Base-by-base conservation (phyloP, 345 rosid species). In the Turnera subulata region DNA sequence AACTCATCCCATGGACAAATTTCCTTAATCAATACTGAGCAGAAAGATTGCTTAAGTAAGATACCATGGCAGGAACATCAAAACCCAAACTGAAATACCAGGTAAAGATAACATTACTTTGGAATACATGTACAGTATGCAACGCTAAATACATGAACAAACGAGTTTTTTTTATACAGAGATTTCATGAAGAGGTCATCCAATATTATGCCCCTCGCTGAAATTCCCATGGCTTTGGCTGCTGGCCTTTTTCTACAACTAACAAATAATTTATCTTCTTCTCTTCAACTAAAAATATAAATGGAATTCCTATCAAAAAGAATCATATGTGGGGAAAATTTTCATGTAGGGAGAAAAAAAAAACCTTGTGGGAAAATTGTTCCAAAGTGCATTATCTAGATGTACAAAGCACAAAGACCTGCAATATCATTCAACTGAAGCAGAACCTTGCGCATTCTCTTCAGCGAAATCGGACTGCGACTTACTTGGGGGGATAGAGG, bases 401-500 rank as follows among this genome's bases (percentile, higher is more conserved):
- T 73, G 76, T 77, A 77, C 70, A 77, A 63, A 42, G 67, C 59
- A 33, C 23, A 62, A 43, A 35, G 45, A 73, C 40, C 58, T 45
- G 14, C 21, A 15, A 45, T 43, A 65, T 79, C 77, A 64, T 56
- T 80, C 81, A 46, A 66, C 69, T 26, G 70, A 50, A 20, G 69
- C 64, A 24, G 73, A 74, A 18, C 61, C 55, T 72, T 75, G 82
- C 44, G 80, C 48, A 44, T 83, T 77, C 15, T 86, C 95, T 64
- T 89, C 93, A 14, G 54, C 72, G 23, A 77, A 59, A 69, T 85
- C 96, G 6, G 92, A 65, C 61, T 73, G 85, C 16, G 86, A 80
- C 74, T 58, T 76, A 65, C 70, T 75, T 2, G 84, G 73, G 56
- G 74, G 46, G 11, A 67, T 78, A 42, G 61, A 35, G 29, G 86